Evolutionary conservation across 768 basidiomycete species (phyloP).

Genomic region (Coprinopsis cinerea): DNA sequence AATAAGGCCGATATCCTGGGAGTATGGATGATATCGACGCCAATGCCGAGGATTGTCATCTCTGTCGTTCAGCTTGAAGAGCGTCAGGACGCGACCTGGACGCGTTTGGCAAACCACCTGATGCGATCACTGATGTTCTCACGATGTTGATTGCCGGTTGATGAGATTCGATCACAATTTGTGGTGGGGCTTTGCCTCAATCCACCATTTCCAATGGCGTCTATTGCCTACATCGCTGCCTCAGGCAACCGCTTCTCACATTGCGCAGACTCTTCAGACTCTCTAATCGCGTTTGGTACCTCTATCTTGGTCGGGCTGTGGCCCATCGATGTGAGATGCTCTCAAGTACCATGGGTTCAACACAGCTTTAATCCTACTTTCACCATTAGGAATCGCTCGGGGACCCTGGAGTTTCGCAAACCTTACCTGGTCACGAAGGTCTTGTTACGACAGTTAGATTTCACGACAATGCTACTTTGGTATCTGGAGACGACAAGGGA

Average conservation of each 20-base stretch:
- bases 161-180: neutral
- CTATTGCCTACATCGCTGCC: conserved; percentile 38
- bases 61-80: too few relatives aligned
- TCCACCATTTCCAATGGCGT: conserved; percentile 13
- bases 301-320: conserved; percentile 41
- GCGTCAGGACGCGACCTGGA: too few relatives aligned
- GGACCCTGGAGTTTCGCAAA: conserved; percentile 55
- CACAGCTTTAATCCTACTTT: neutral
- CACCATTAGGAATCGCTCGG: neutral
- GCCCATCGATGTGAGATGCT: conserved; percentile 32
- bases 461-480: conserved; percentile 41
- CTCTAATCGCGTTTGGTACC: conserved; percentile 42
- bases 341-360: neutral
- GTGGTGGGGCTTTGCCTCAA: neutral
- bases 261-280: conserved; percentile 42
- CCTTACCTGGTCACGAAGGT: conserved; percentile 71
- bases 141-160: neutral
- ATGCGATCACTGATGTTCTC: neutral
- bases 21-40: conserved; percentile 67
- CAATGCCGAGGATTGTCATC: conserved; percentile 67
- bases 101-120: too few relatives aligned
- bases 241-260: conserved; percentile 42
- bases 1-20: conserved; percentile 59
- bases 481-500: conserved; percentile 77
- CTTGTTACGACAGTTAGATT: conserved; percentile 77